Conservation (phyloP, 352 stramenopile species). For the Pythium phragmiticola region DNA sequence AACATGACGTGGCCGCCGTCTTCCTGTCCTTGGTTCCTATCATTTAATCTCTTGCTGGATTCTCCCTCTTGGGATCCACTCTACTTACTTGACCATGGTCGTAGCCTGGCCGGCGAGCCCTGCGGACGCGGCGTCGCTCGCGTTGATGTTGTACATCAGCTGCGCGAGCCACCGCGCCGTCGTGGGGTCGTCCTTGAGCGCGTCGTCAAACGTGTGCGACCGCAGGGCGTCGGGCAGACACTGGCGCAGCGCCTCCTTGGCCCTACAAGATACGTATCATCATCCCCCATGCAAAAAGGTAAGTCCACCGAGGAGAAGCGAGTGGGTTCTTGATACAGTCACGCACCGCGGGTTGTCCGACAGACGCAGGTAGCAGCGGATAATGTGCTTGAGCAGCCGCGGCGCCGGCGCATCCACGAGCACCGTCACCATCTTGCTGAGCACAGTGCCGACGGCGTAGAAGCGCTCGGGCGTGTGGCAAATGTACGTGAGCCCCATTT, state of each 20-base stretch:
- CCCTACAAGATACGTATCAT: slow-evolving; percentile 37
- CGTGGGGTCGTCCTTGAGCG: slow-evolving; percentile 94
- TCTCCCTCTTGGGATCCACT: background rate
- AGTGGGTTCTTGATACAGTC: background rate
- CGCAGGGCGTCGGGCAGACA: slow-evolving; percentile 93
- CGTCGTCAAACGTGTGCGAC: slow-evolving; percentile 94
- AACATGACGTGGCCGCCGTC: background rate
- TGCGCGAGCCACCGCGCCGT: slow-evolving; percentile 96
- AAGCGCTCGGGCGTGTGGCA: slow-evolving; percentile 97
- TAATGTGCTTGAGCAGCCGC: slow-evolving; percentile 98
- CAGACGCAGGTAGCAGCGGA: slow-evolving; percentile 97
- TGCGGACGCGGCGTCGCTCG: slow-evolving; percentile 13
- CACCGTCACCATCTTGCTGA: slow-evolving; percentile 97
- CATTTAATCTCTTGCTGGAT: background rate
- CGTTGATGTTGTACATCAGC: slow-evolving; percentile 92
- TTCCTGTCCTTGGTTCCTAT: background rate
- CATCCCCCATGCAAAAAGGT: background rate
- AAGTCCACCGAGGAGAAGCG: background rate
- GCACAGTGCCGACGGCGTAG: slow-evolving; percentile 88
- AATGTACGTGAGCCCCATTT: slow-evolving; percentile 98
- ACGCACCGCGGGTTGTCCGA: slow-evolving; percentile 68
- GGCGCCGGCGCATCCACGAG: slow-evolving; percentile 93
- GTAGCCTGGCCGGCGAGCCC: slow-evolving; percentile 8
- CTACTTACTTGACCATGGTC: slow-evolving; percentile 27
- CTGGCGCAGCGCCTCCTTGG: slow-evolving; percentile 96